Evolutionary conservation across 2,329 filamentous ascomycete species (phyloP).

Genomic region (Anisogramma anomala): DNA sequence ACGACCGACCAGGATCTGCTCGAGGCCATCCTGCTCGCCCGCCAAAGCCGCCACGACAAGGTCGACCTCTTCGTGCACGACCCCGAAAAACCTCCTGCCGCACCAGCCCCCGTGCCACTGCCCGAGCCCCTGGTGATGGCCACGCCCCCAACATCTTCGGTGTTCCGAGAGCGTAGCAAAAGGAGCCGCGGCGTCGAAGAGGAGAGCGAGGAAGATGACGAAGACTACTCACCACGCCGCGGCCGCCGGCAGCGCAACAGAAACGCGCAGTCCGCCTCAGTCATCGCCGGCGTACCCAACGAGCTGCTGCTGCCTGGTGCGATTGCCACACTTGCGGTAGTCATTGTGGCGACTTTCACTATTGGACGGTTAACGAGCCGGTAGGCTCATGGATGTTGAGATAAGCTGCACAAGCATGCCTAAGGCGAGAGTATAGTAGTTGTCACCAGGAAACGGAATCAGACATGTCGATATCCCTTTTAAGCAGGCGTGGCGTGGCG

Average conservation of each 20-base stretch:
- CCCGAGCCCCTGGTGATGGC: conserved; percentile 28
- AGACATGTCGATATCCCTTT: conserved; percentile 2
- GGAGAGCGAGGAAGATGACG: conserved; percentile 34
- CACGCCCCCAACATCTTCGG: conserved; percentile 38
- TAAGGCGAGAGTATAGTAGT: not conserved
- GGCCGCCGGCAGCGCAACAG: conserved; percentile 31
- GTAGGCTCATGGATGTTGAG: conserved; percentile 25
- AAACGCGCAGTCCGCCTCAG: conserved; percentile 43
- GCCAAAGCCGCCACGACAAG: conserved; percentile 70
- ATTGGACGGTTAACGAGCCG: conserved; percentile 58
- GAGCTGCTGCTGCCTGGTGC: conserved; percentile 87
- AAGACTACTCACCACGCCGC: conserved; percentile 27
- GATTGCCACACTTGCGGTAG: conserved; percentile 86
- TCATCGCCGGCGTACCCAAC: conserved; percentile 87
- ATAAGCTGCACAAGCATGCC: not conserved
- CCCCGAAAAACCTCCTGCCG: conserved; percentile 75
- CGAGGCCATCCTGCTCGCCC: conserved; percentile 77
- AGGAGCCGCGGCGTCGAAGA: conserved; percentile 38
- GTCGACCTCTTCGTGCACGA: conserved; percentile 96
- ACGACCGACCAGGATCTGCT: conserved; percentile 88
- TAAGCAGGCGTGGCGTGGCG: not conserved
- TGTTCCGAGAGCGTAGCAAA: conserved; percentile 38
- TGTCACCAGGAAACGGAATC: not conserved
- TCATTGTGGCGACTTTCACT: conserved; percentile 87
- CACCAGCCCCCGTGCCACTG: conserved; percentile 39